Evolutionary conservation across 2,329 filamentous ascomycete genomes (phyloP).

Genomic region (Aspergillus nomiae): DNA sequence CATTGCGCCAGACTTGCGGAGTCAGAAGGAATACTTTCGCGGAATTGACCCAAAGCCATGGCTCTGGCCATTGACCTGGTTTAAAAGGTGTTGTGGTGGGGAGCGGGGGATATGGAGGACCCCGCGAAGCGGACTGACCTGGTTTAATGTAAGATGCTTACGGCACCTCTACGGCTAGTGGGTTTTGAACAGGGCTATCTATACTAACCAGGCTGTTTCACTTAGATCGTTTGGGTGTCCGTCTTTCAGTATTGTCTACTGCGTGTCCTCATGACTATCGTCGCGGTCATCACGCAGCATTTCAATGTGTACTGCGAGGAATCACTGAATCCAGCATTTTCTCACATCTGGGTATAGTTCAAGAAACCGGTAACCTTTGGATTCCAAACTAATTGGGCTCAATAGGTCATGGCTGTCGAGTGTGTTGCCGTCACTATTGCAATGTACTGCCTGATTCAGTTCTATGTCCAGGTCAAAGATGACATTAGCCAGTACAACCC

Average conservation of each 20-base stretch:
- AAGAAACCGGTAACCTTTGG: no score
- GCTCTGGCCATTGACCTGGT: slow-evolving; percentile 73
- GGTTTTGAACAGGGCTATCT: background rate
- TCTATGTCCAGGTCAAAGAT: slow-evolving; percentile 74
- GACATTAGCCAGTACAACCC: slow-evolving; percentile 70
- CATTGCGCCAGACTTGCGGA: slow-evolving; percentile 73
- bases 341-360: slow-evolving; percentile 75
- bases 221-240: slow-evolving; percentile 65
- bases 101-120: slow-evolving; percentile 69
- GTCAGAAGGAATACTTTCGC: slow-evolving; percentile 81
- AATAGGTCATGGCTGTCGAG: slow-evolving; percentile 67
- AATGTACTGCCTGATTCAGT: slow-evolving; percentile 88
- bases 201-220: background rate
- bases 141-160: slow-evolving; percentile 69
- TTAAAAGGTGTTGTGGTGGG: slow-evolving; percentile 70
- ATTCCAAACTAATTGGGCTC: slow-evolving; percentile 9
- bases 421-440: slow-evolving; percentile 73
- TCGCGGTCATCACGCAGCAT: slow-evolving; percentile 72
- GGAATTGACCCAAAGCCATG: slow-evolving; percentile 68
- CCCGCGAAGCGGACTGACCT: slow-evolving; percentile 80
- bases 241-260: slow-evolving; percentile 87
- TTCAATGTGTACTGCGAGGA: slow-evolving; percentile 74
- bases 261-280: slow-evolving; percentile 75
- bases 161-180: background rate
- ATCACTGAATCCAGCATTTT: slow-evolving; percentile 74